A percentile compares a stretch with the other conserved stretches of the same genome.
phyloP scores from a whole-genome alignment of 306 rosid species.

The Lablab purpureus region DNA sequence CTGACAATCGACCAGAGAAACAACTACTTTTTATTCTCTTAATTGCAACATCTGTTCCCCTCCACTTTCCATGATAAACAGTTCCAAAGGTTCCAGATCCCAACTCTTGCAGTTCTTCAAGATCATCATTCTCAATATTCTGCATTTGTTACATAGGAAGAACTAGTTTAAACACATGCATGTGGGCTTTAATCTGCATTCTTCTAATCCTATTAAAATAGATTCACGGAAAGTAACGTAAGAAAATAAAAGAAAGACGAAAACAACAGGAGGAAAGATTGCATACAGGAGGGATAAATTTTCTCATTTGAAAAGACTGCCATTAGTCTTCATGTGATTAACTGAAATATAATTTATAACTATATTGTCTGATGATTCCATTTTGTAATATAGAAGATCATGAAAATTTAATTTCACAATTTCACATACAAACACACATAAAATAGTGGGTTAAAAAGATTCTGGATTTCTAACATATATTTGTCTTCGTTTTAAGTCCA shows the following conservation, averaged over 20 bases:
- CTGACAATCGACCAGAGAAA: conserved; percentile 80
- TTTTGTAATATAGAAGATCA: not conserved
- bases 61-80: conserved; percentile 95
- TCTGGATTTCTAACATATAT: not conserved
- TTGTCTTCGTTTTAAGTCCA: not conserved
- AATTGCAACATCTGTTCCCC: conserved; percentile 98
- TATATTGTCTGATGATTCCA: not conserved
- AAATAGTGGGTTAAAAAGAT: not conserved
- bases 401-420: not conserved
- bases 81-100: conserved; percentile 99
- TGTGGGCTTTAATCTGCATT: conserved; percentile 21
- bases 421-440: not conserved
- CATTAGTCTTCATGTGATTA: conserved; percentile 2
- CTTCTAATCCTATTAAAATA: conserved; percentile 36
- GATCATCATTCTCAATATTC: conserved; percentile 82
- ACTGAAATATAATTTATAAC: conserved; percentile 9
- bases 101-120: conserved; percentile 83
- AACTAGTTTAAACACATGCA: conserved; percentile 32
- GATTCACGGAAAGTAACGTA: conserved; percentile 2
- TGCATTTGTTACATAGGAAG: conserved; percentile 54
- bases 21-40: conserved; percentile 96
- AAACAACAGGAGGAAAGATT: conserved; percentile 9
- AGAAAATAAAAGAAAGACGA: conserved; percentile 9
- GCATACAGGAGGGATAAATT: conserved; percentile 6
- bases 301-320: not conserved